Base-by-base conservation (phyloP, 2,329 filamentous ascomycete species). In the Elsinoe necatrix region DNA sequence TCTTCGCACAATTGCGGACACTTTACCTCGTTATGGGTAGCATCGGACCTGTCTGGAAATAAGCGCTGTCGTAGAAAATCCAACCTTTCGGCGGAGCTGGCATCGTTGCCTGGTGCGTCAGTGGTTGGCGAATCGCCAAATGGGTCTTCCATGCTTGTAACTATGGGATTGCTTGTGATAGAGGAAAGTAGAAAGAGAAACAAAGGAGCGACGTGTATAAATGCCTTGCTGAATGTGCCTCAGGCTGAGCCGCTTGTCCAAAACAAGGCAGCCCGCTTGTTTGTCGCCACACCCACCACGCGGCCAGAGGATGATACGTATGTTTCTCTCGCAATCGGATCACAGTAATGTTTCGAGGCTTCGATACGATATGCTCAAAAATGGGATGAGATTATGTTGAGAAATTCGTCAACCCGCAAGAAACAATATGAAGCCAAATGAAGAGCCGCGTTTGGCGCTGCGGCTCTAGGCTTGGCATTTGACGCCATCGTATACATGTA, bases 381-480 rank as follows among this genome's bases (percentile, higher is more conserved):
- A 29, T n/a, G 14, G 12, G 34, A 37, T 37, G 34, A 37, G 34
- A 11, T 37, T 37, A 11, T 37, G 34, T 37, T n/a, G 14, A 14
- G 14, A 37, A 37, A 14, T 12, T 37, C 14, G 3, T 37, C 3
- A 3, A 37, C 12, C 14, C 3, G 34, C 34, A 37, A 37, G 34
- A 37, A 37, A 37, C 34, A n/a, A 37, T 12, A 37, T 37, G 4
- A 20, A 21, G 39, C 16, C 14, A 12, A 14, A 20, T 21, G 3
- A 18, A 23, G 16, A 43, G 39, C 48, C 48, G 48, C 34, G 8
- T 12, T 16, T 21, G 20, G 2, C 34, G 48, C 34, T 1, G 29
- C 48, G 48, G 48, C 48, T 52, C 48, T 37, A 11, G 12, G 12
- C 29, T 52, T 52, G 48, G 29, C 48, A 52, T n/a, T 20, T 52